A percentile compares a stretch with the other conserved stretches of the same genome.
Conservation (phyloP, 2,329 filamentous ascomycete genomes). For the Acarospora socialis region DNA sequence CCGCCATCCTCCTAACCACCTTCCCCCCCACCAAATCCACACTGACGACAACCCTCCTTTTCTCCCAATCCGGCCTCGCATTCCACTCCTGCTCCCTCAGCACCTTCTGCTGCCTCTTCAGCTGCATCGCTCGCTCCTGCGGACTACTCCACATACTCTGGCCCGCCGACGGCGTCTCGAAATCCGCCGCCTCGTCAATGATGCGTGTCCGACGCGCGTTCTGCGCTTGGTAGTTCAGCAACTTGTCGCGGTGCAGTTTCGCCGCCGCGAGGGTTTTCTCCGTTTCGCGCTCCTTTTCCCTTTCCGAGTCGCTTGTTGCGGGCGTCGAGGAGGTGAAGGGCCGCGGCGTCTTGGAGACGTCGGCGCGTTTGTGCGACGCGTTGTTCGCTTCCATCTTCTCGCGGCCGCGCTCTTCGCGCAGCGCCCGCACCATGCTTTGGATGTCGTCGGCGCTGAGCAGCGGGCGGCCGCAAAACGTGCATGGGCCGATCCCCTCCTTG, state of each 20-base stretch:
- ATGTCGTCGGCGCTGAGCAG: conserved; percentile 61
- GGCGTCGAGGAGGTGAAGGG: conserved; percentile 35
- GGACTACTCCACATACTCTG: conserved; percentile 73
- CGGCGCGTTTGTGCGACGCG: conserved; percentile 49
- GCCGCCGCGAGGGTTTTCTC: conserved; percentile 53
- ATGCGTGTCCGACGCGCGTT: conserved; percentile 75
- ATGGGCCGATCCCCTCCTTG: conserved; percentile 85
- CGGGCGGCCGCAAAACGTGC: conserved; percentile 71
- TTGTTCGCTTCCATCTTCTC: conserved; percentile 78
- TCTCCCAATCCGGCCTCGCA: conserved; percentile 74
- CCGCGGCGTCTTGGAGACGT: conserved; percentile 46
- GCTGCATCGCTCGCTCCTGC: conserved; percentile 63
- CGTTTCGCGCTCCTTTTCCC: conserved; percentile 36
- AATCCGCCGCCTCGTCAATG: conserved; percentile 70
- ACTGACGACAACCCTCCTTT: conserved; percentile 68
- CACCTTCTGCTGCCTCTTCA: conserved; percentile 75
- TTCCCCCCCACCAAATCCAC: conserved; percentile 69
- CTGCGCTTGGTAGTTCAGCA: conserved; percentile 70
- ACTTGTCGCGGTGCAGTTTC: conserved; percentile 62
- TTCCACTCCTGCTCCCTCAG: conserved; percentile 79
- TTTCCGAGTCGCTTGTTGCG: conserved; percentile 22
- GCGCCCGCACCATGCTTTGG: conserved; percentile 68
- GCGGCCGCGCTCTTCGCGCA: conserved; percentile 71
- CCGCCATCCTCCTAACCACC: conserved; percentile 56
- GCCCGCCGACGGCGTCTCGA: conserved; percentile 46